Evolutionary conservation across 1,284 basidiomycete genomes (phyloP).

Genomic region (Tetrapyrgos nigripes): DNA sequence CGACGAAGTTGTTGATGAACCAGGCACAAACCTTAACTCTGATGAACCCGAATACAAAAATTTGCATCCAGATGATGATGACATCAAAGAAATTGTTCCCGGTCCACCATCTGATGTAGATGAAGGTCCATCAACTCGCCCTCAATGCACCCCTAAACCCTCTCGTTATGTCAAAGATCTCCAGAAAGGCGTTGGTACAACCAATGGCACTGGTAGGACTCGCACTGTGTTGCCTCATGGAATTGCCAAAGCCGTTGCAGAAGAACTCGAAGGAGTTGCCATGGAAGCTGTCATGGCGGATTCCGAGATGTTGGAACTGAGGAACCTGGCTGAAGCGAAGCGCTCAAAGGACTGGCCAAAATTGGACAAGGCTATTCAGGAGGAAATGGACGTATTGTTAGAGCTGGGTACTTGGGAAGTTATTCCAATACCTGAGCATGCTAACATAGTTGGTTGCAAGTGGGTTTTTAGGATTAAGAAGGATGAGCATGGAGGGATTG

Average conservation of each 20-base stretch:
- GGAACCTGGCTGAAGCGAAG: neutral
- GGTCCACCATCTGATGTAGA: no score
- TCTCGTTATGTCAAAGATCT: neutral
- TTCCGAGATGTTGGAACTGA: neutral
- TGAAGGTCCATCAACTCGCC: no score
- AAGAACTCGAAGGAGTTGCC: neutral
- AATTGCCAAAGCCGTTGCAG: no score
- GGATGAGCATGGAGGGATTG: no score
- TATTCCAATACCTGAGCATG: slow-evolving; percentile 23
- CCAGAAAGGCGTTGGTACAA: neutral
- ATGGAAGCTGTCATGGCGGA: neutral
- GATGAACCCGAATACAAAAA: no score
- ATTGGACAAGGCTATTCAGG: slow-evolving; percentile 37
- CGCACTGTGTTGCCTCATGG: neutral
- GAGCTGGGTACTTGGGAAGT: slow-evolving; percentile 31
- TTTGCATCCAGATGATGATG: no score
- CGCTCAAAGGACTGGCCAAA: neutral
- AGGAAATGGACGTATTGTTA: slow-evolving; percentile 30
- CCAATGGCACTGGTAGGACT: neutral
- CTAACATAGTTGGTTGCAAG: slow-evolving; percentile 29
- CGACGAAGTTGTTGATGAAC: no score
- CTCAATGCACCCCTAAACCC: neutral
- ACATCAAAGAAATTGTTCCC: no score
- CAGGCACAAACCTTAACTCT: no score
- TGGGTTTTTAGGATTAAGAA: no score